These are phyloP conservation scores for Zea luxurians DNA, from an alignment of 176 grass and related monocot genomes.

Conservation along the genomic window DNA sequence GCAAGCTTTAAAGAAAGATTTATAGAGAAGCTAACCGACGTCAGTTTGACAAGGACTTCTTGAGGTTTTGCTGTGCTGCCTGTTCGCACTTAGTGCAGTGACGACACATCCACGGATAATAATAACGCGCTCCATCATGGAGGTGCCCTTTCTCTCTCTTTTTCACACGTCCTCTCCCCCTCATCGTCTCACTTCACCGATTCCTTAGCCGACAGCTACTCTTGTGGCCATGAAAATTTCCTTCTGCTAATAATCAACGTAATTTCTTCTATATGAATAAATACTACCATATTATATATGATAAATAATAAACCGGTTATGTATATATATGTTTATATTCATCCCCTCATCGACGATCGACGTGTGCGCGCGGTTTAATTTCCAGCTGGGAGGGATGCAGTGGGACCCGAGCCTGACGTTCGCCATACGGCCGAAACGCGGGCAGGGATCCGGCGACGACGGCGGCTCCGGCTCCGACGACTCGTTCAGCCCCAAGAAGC, in stretches of 20 bases:
- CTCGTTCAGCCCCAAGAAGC: conserved; percentile 59
- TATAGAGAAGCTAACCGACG: conserved; percentile 13
- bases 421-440: conserved; percentile 55
- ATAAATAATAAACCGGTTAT: not conserved
- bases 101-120: conserved; percentile 25
- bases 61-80: not conserved
- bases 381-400: conserved; percentile 59
- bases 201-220: conserved; percentile 35
- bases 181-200: conserved; percentile 41
- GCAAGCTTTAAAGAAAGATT: conserved; percentile 26
- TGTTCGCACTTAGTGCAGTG: conserved; percentile 38
- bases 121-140: conserved; percentile 32
- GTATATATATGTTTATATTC: not conserved
- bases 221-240: conserved; percentile 29
- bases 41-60: conserved; percentile 18
- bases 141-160: not conserved
- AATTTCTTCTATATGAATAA: not conserved
- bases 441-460: conserved; percentile 43
- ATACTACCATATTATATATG: not conserved
- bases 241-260: not conserved
- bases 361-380: not conserved
- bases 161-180: not conserved
- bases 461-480: conserved; percentile 49
- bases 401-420: conserved; percentile 57
- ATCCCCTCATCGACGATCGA: not conserved